A percentile compares a stretch with the other conserved stretches of the same genome.
Conservation (phyloP, 2,329 filamentous ascomycete genomes). For the Kalmusia sp. region DNA sequence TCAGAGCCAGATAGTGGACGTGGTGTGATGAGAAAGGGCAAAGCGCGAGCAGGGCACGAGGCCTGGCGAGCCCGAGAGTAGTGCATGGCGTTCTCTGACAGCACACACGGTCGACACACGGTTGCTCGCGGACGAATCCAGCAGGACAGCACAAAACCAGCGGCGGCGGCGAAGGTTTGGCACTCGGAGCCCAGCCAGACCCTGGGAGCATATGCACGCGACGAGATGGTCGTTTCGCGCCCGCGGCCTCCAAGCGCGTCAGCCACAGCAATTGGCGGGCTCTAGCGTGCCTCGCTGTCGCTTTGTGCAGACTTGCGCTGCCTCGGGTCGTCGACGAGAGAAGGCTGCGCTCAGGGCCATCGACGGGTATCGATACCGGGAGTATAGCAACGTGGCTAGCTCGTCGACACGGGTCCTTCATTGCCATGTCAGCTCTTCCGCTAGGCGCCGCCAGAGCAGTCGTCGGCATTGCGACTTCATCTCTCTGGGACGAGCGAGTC, state of each 20-base stretch:
- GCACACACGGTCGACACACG: background rate
- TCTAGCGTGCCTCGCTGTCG: background rate
- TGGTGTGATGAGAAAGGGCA: slow-evolving; percentile 3
- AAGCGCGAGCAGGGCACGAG: slow-evolving; percentile 6
- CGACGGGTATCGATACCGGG: slow-evolving; percentile 1
- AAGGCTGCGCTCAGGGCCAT: background rate
- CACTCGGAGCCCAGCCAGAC: background rate
- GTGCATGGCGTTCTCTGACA: too few relatives aligned
- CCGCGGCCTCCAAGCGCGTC: background rate
- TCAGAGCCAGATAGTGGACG: slow-evolving; percentile 19
- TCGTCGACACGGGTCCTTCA: background rate
- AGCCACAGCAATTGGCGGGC: background rate
- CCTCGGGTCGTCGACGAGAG: background rate
- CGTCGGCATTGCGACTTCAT: background rate
- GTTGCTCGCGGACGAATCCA: background rate
- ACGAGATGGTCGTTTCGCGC: background rate
- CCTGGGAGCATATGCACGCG: background rate
- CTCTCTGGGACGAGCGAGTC: background rate
- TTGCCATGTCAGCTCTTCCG: background rate
- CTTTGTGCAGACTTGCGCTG: background rate
- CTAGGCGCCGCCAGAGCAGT: background rate
- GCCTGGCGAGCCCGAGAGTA: background rate
- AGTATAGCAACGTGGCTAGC: slow-evolving; percentile 4
- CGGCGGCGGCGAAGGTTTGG: background rate
- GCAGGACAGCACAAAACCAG: background rate